Evolutionary conservation across 441 rosid species (phyloP).

Genomic region (Mallotus repandus): DNA sequence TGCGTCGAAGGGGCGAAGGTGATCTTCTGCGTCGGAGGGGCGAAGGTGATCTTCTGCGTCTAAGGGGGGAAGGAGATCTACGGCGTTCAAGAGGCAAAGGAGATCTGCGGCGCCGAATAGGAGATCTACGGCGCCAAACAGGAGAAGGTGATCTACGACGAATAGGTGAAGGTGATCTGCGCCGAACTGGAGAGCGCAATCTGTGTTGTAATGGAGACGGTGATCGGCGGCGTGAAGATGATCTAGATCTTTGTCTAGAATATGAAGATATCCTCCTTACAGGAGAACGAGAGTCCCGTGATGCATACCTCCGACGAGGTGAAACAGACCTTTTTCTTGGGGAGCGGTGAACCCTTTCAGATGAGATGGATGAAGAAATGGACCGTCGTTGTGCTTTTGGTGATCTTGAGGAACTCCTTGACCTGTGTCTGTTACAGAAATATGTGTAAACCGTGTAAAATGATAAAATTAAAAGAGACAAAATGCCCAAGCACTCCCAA

Average conservation of each 20-base stretch:
- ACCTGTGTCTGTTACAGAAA: constrained; percentile 43
- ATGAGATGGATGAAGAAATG: constrained; percentile 44
- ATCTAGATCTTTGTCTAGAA: constrained; percentile 40
- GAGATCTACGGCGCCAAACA: constrained; percentile 26
- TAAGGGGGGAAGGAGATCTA: constrained; percentile 41
- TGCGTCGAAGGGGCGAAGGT: constrained; percentile 36
- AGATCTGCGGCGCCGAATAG: constrained; percentile 29
- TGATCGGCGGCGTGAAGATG: constrained; percentile 27
- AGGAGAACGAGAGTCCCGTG: constrained; percentile 52
- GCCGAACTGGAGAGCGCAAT: constrained; percentile 24
- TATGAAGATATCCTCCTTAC: constrained; percentile 39
- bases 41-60: constrained; percentile 29
- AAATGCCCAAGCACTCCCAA: neutral
- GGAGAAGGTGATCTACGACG: constrained; percentile 27
- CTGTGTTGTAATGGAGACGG: constrained; percentile 30
- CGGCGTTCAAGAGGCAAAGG: constrained; percentile 26
- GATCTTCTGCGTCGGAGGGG: constrained; percentile 20
- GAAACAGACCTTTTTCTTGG: constrained; percentile 44
- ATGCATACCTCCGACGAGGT: constrained; percentile 41
- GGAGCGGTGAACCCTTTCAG: constrained; percentile 35
- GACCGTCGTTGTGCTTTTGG: constrained; percentile 37
- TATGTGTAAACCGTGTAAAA: constrained; percentile 24
- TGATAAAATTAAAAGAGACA: neutral
- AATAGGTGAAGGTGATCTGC: constrained; percentile 38
- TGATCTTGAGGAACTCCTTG: constrained; percentile 75